Percentiles rank a stretch among this genome's conserved stretches.
These are phyloP conservation scores for Colletotrichum ledebouriae DNA, from an alignment of 2,329 filamentous ascomycete species.

Conservation along the genomic window DNA sequence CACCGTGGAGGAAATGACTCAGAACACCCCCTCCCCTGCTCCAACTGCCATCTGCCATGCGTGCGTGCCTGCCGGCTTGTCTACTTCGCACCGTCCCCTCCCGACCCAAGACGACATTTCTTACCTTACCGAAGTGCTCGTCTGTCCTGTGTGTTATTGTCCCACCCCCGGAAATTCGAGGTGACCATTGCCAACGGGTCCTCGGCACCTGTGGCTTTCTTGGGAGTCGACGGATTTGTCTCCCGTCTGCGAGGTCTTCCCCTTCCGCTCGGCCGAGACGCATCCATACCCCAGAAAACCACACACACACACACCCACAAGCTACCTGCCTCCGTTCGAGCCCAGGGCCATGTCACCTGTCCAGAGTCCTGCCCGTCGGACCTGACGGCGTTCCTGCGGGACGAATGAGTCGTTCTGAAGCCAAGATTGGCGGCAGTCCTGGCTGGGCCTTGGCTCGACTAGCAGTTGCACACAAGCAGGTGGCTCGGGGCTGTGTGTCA, in stretches of 20 bases:
- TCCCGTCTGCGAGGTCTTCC: background rate
- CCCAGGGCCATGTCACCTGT: conserved; percentile 26
- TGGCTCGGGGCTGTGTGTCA: conserved; percentile 14
- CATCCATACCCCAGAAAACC: conserved; percentile 4
- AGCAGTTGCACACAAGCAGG: background rate
- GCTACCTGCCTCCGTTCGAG: background rate
- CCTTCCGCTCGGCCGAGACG: conserved; percentile 25
- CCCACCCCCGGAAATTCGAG: background rate
- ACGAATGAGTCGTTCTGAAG: background rate
- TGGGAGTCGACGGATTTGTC: background rate
- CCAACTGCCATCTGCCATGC: background rate
- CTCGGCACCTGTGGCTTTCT: background rate
- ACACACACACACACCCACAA: no score
- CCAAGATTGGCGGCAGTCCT: background rate
- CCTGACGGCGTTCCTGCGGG: background rate
- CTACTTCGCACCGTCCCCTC: conserved; percentile 10
- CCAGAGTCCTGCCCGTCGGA: conserved; percentile 8
- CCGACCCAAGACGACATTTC: background rate
- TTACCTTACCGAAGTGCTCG: conserved; percentile 1
- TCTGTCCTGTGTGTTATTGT: background rate
- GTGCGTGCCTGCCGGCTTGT: background rate
- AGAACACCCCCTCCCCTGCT: no score
- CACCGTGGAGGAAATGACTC: background rate
- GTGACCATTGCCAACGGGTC: conserved; percentile 2
- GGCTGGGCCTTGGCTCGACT: background rate